Conservation (phyloP, 805 yeast species). For the Lipomyces lipofer region DNA sequence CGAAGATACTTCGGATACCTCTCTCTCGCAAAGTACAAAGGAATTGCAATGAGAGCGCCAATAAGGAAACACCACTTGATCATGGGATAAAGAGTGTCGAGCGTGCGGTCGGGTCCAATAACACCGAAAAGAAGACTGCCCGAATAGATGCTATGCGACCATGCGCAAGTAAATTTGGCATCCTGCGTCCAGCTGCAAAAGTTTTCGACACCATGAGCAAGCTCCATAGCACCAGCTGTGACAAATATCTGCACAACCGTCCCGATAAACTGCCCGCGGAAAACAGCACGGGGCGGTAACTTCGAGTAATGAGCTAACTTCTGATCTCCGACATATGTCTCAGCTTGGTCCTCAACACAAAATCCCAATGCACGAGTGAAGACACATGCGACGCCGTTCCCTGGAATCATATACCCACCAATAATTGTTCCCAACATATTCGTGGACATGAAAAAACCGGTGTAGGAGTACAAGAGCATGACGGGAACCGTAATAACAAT, state of each 20-base stretch:
- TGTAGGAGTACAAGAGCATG: constrained; percentile 60
- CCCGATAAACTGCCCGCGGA: constrained; percentile 52
- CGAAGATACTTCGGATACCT: constrained; percentile 35
- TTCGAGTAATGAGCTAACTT: constrained; percentile 67
- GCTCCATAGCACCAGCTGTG: constrained; percentile 44
- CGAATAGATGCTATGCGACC: constrained; percentile 50
- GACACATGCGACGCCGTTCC: constrained; percentile 60
- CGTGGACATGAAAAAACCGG: constrained; percentile 60
- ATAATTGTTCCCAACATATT: constrained; percentile 65
- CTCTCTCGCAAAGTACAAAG: constrained; percentile 39
- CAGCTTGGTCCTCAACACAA: constrained; percentile 57
- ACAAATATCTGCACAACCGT: constrained; percentile 47
- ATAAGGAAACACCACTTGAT: constrained; percentile 60
- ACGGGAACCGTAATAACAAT: constrained; percentile 59
- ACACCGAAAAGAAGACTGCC: constrained; percentile 66
- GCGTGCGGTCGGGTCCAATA: constrained; percentile 63
- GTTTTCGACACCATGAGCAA: constrained; percentile 37
- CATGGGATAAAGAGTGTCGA: constrained; percentile 53
- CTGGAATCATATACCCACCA: constrained; percentile 65
- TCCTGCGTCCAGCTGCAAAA: constrained; percentile 48
- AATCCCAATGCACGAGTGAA: constrained; percentile 61
- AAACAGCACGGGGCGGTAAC: constrained; percentile 61
- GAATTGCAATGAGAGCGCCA: constrained; percentile 53
- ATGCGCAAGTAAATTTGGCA: constrained; percentile 51
- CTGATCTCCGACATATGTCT: constrained; percentile 55